phyloP scores from a whole-genome alignment of 225 moss, liverwort and hornwort genomes.

The Marchantia paleacea region DNA sequence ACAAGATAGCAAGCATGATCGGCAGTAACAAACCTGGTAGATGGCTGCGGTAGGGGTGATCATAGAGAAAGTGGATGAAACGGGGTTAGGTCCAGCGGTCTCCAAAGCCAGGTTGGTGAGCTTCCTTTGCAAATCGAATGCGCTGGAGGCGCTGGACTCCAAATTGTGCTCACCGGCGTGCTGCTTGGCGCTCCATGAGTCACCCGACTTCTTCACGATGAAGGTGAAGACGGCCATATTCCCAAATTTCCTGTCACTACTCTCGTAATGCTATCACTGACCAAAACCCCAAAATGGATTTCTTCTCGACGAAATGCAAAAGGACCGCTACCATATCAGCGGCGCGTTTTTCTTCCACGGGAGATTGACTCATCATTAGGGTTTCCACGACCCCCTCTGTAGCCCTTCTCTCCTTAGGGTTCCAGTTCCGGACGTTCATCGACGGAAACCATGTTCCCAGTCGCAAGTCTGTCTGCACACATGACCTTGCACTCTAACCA shows the following conservation, averaged over 20 bases:
- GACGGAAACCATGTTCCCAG: too few relatives aligned
- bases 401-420: neutral
- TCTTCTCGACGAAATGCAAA: neutral
- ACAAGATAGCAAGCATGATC: neutral
- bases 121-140: constrained; percentile 80
- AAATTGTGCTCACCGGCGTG: constrained; percentile 63
- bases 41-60: constrained; percentile 79
- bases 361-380: neutral
- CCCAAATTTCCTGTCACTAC: neutral
- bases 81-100: constrained; percentile 64
- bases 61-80: constrained; percentile 74
- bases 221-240: constrained; percentile 89
- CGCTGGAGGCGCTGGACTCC: constrained; percentile 66
- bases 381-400: neutral
- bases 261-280: neutral
- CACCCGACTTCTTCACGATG: constrained; percentile 56
- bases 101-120: constrained; percentile 79
- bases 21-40: constrained; percentile 56
- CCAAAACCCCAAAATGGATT: neutral
- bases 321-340: neutral
- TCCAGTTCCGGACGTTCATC: neutral
- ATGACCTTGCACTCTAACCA: too few relatives aligned
- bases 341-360: neutral
- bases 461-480: too few relatives aligned
- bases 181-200: constrained; percentile 93